phyloP scores from a whole-genome alignment of 331 rosid species.

The Stylosanthes scabra region DNA sequence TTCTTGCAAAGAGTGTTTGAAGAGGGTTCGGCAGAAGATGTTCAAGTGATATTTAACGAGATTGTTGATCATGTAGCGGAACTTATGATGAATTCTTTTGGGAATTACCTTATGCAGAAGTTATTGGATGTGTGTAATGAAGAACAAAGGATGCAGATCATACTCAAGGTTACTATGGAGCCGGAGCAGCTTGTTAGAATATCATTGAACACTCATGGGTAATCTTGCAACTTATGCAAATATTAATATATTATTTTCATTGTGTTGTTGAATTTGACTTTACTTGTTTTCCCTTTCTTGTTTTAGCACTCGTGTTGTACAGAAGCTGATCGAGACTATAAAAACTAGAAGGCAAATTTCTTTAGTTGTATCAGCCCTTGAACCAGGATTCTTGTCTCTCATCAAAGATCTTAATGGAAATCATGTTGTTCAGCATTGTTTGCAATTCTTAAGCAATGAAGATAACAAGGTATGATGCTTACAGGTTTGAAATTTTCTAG shows the following conservation, averaged over 20 bases:
- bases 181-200: conserved; percentile 63
- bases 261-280: conserved; percentile 26
- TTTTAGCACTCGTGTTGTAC: conserved; percentile 68
- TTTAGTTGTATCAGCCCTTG: conserved; percentile 56
- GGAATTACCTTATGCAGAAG: conserved; percentile 73
- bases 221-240: conserved; percentile 21
- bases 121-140: conserved; percentile 67
- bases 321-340: conserved; percentile 71
- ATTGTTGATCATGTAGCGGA: conserved; percentile 64
- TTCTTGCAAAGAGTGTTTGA: conserved; percentile 57
- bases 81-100: conserved; percentile 70
- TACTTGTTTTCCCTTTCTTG: conserved; percentile 6
- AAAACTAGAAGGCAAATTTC: conserved; percentile 52
- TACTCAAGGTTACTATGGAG: conserved; percentile 49
- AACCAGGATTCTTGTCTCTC: conserved; percentile 64
- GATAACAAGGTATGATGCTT: conserved; percentile 53
- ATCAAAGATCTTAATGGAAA: conserved; percentile 66
- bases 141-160: conserved; percentile 60
- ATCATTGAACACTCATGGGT: conserved; percentile 69
- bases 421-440: conserved; percentile 67
- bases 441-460: conserved; percentile 54
- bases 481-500: not conserved
- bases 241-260: conserved; percentile 21
- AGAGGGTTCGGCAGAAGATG: conserved; percentile 53
- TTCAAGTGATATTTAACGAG: conserved; percentile 60